Base-by-base conservation (phyloP, 108 stramenopile genomes). In the Asterionellopsis glacialis region DNA sequence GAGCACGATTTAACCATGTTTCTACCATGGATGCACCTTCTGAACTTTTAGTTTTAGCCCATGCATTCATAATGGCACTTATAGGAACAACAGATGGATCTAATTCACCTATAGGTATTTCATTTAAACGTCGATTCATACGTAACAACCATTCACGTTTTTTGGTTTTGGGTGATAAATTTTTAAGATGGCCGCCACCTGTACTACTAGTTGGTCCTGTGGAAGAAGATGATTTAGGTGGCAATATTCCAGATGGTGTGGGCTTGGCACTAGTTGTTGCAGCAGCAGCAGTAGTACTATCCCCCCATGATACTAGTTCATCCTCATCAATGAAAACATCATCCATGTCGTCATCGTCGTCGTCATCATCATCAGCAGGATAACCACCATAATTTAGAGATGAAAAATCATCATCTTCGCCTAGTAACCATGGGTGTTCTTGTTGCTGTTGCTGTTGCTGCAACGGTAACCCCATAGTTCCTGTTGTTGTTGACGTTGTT, bases 11-110 rank as follows among this genome's bases (percentile, higher is more conserved):
- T 49, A 91, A 64, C 87, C 86, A 88, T 72, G 73, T 73, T 72
- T 91, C 87, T 11, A 84, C 85, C 87, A 88, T 91, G 59, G 70
- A 71, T 14, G 90, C 90, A 22, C 90, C 87, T 65, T 88, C 75
- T 11, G 73, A 64, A 23, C 72, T 74, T 57, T 91, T 91, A n/a
- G 84, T 87, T 57, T 88, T 91, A 50, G 90, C 86, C 86, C 90
- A 91, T 41, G 76, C 82, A 59, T 88, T 91, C 90, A 91, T 91
- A 28, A 88, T 79, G 43, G 87, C 85, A 22, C 68, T 59, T 7
- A 92, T 50, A 16, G 90, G 90, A 0, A 87, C 60, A 12, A 51
- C 42, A 24, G 83, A 60, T n/a, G 87, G 83, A 62, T 92, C 87
- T 18, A 92, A 61, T 44, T 74, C 59, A 18, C 90, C 90, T 10